Evolutionary conservation across 139 green algal genomes (phyloP).

Genomic region (Coelastrella sp.): DNA sequence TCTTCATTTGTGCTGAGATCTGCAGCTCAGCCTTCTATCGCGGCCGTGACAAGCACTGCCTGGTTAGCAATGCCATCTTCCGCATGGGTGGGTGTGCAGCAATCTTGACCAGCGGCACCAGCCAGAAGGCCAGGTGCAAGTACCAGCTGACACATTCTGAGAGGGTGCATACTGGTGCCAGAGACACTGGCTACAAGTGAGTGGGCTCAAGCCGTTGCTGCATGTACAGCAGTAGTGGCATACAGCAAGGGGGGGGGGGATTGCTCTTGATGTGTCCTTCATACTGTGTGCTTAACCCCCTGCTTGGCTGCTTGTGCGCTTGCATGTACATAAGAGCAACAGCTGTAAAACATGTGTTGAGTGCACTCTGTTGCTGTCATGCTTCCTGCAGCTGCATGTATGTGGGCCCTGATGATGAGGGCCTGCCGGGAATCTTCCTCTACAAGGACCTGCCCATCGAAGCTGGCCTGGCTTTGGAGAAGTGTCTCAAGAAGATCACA

Average conservation of each 20-base stretch:
- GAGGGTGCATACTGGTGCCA: slow-evolving; percentile 73
- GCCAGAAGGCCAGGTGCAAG: slow-evolving; percentile 64
- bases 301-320: no score
- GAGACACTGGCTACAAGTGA: slow-evolving; percentile 39
- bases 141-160: slow-evolving; percentile 79
- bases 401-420: slow-evolving; percentile 54
- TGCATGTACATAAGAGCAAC: no score
- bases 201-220: not conserved
- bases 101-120: slow-evolving; percentile 74
- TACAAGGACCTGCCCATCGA: slow-evolving; percentile 51
- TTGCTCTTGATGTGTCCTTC: not conserved
- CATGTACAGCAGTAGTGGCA: no score
- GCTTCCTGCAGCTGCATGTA: slow-evolving; percentile 50
- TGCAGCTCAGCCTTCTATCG: slow-evolving; percentile 55
- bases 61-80: slow-evolving; percentile 68
- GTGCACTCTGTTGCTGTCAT: not conserved
- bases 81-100: slow-evolving; percentile 60
- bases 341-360: no score
- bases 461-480: slow-evolving; percentile 17
- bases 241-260: no score
- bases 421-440: slow-evolving; percentile 65
- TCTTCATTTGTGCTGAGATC: slow-evolving; percentile 55
- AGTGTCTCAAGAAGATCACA: slow-evolving; percentile 28
- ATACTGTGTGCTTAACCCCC: no score
- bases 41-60: slow-evolving; percentile 56